Conservation (phyloP, 345 rosid genomes). For the Ricinus communis region DNA sequence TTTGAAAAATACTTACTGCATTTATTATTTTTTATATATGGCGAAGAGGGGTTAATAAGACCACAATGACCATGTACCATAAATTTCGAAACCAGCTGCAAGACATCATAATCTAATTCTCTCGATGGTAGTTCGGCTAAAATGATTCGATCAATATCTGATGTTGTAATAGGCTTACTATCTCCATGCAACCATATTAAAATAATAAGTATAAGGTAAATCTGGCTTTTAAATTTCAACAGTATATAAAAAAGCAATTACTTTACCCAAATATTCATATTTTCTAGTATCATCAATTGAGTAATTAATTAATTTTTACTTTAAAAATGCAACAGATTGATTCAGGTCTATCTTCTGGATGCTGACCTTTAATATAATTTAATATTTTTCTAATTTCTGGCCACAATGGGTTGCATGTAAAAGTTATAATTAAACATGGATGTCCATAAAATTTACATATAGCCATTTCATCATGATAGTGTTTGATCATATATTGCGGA, state of each 20-base stretch:
- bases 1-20: not conserved
- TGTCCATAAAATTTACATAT: not conserved
- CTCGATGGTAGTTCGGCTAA: not conserved
- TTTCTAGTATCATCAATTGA: not conserved
- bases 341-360: not conserved
- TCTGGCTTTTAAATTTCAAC: not conserved
- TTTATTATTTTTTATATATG: too few relatives aligned
- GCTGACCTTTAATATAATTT: accelerated
- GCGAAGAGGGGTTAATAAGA: not conserved
- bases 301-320: not conserved
- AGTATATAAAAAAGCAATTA: not conserved
- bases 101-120: accelerated
- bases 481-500: not conserved
- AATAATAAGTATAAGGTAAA: not conserved
- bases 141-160: not conserved
- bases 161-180: accelerated
- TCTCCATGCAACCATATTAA: not conserved
- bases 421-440: not conserved
- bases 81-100: not conserved
- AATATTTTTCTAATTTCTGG: not conserved
- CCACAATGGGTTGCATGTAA: not conserved
- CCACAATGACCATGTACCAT: not conserved
- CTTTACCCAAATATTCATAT: not conserved
- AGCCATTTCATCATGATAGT: not conserved
- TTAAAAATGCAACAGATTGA: not conserved